Base-by-base conservation (phyloP, 129 eudicot genomes). In the Glebionis coronaria region DNA sequence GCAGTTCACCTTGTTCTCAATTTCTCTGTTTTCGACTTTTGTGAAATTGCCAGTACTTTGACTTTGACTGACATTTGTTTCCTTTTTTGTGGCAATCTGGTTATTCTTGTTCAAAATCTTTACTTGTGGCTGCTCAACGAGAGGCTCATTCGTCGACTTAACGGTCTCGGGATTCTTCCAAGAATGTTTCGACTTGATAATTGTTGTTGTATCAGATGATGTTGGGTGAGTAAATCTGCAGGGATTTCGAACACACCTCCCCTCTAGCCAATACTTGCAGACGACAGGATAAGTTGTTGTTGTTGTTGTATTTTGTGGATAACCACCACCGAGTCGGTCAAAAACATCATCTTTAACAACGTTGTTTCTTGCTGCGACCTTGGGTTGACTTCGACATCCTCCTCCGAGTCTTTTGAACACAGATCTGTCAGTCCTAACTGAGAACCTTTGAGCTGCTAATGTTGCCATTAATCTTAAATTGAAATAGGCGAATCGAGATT, bases 231-330 rank as follows among this genome's bases (percentile, higher is more conserved):
- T 3, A 64, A 70, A 87, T 13, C 44, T 63, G 60, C 95, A 84
- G 0, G 87, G 95, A 62, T 84, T 76, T 56, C 82, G 59, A 81
- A 81, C 95, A n/a, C n/a, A n/a, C n/a, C n/a, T n/a, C n/a, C n/a
- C n/a, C n/a, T n/a, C n/a, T n/a, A n/a, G n/a, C n/a, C 87, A 84
- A 69, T 69, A 87, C 28, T 29, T 77, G 71, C 85, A 87, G 10
- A 87, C 80, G 16, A 15, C 61, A 46, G 68, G 14, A 18, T 60
- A 25, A 0, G 12, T 15, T 14, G n/a, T n/a, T n/a, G n/a, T 27
- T 56, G 51, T 67, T 35, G 23, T 23, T 25, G 12, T 61, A 61
- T 81, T 77, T 65, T 56, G 56, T 73, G 57, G 70, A 61, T 63
- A 68, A n/a, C 29, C 40, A 19, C 58, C 70, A 61, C 70, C 69